phyloP scores from a whole-genome alignment of 2,329 filamentous ascomycete genomes.

The Knoxdaviesia capensis region DNA sequence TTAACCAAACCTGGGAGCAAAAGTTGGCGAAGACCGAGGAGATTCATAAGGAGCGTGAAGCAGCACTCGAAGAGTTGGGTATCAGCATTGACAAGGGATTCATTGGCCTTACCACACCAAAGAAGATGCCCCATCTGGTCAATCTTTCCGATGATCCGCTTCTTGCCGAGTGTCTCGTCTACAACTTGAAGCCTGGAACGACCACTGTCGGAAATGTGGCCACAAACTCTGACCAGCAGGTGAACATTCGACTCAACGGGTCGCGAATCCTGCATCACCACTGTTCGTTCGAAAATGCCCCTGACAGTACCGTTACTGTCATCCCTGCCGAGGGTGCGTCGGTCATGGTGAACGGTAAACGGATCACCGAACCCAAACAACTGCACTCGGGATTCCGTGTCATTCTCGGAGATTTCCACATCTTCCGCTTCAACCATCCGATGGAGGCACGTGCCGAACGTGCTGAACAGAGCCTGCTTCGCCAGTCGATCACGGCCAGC shows the following conservation, averaged over 20 bases:
- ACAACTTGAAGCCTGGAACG: slow-evolving; percentile 89
- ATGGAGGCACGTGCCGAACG: slow-evolving; percentile 87
- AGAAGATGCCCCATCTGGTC: slow-evolving; percentile 98
- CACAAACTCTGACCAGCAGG: slow-evolving; percentile 49
- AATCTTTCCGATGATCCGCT: slow-evolving; percentile 91
- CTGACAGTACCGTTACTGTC: slow-evolving; percentile 81
- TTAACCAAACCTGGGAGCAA: slow-evolving; percentile 98
- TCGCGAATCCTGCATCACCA: slow-evolving; percentile 84
- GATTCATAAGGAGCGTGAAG: slow-evolving; percentile 93
- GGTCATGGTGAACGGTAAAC: slow-evolving; percentile 93
- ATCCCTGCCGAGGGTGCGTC: slow-evolving; percentile 80
- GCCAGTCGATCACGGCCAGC: slow-evolving; percentile 49
- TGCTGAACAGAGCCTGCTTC: slow-evolving; percentile 43
- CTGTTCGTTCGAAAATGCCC: slow-evolving; percentile 73
- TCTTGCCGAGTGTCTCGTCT: slow-evolving; percentile 86
- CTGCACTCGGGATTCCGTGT: slow-evolving; percentile 85
- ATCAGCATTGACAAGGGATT: slow-evolving; percentile 99
- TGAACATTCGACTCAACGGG: slow-evolving; percentile 85
- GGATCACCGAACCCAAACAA: slow-evolving; percentile 67
- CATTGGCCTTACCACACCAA: slow-evolving; percentile 82
- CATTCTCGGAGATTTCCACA: slow-evolving; percentile 94
- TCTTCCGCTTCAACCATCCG: slow-evolving; percentile 95
- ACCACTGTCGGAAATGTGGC: slow-evolving; percentile 93
- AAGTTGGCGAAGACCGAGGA: slow-evolving; percentile 88
- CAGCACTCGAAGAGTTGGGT: slow-evolving; percentile 84